Base-by-base conservation (phyloP, 306 rosid genomes). In the Begonia loranthoides region DNA sequence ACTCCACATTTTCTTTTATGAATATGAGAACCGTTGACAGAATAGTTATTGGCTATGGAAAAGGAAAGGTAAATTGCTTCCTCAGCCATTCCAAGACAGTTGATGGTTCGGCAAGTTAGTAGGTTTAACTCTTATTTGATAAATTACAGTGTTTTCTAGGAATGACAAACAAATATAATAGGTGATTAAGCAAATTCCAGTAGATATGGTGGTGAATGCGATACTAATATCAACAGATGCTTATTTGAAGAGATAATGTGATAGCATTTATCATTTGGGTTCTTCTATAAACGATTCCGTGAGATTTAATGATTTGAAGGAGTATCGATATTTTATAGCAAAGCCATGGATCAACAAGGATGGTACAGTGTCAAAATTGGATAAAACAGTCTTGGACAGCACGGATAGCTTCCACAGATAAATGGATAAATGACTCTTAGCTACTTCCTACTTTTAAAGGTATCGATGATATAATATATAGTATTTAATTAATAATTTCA, bases 121-220 rank as follows among this genome's bases (percentile, higher is more conserved):
- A n/a, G n/a, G n/a, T n/a, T n/a, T n/a, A n/a, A n/a, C n/a, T n/a
- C n/a, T n/a, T n/a, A n/a, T n/a, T n/a, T n/a, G n/a, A n/a, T n/a
- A n/a, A n/a, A n/a, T n/a, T n/a, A n/a, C n/a, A n/a, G n/a, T n/a
- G n/a, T n/a, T n/a, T n/a, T n/a, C n/a, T n/a, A n/a, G n/a, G n/a
- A n/a, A n/a, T n/a, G n/a, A n/a, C n/a, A n/a, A n/a, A n/a, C n/a
- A n/a, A n/a, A n/a, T n/a, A n/a, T n/a, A n/a, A n/a, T n/a, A n/a
- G n/a, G n/a, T n/a, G n/a, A n/a, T n/a, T n/a, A n/a, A 41, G 16
- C 76, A 87, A 94, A 67, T 83, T 17, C 96, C 96, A 5, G 96
- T 84, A 1, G 96, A 87, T 17, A 58, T 80, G 73, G 96, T 87
- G 62, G 94, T 87, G 55, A 87, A 83, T 66, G 67, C 96, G 12